Percentiles rank a stretch among this genome's conserved stretches.
These are phyloP conservation scores for Pleurotus djamor DNA, from an alignment of 768 basidiomycete species.

Conservation along the genomic window DNA sequence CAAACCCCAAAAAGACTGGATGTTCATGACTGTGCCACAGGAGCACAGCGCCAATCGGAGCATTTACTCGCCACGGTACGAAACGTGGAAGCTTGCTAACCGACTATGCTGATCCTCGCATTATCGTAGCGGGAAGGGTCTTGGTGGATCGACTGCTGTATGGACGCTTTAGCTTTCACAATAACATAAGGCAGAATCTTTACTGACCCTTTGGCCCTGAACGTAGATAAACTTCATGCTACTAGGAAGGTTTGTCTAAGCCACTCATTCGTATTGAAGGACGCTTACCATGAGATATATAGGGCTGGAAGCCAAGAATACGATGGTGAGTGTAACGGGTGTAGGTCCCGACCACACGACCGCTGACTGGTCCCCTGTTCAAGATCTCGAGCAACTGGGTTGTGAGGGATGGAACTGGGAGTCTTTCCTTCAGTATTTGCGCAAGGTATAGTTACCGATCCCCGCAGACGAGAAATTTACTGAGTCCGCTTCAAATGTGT, in stretches of 20 bases:
- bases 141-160: not conserved
- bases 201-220: not conserved
- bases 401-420: conserved; percentile 12
- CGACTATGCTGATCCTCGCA: too few species aligned
- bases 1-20: not conserved
- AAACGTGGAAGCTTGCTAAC: too few species aligned
- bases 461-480: not conserved
- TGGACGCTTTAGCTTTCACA: not conserved
- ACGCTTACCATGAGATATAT: too few species aligned
- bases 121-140: not conserved
- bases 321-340: too few species aligned
- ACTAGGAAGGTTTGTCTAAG: too few species aligned
- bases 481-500: not conserved
- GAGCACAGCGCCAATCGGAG: not conserved
- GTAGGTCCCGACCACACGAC: not conserved
- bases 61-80: not conserved
- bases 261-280: too few species aligned
- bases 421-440: conserved; percentile 10
- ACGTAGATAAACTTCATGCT: conserved; percentile 5
- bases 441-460: conserved; percentile 5
- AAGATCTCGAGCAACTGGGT: conserved; percentile 10
- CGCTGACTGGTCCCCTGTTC: not conserved
- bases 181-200: too few species aligned
- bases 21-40: not conserved
- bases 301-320: conserved; percentile 6